A percentile compares a stretch with the other conserved stretches of the same genome.
Evolutionary conservation across 805 yeast species (phyloP).

Genomic region (Pichia membranifaciens): DNA sequence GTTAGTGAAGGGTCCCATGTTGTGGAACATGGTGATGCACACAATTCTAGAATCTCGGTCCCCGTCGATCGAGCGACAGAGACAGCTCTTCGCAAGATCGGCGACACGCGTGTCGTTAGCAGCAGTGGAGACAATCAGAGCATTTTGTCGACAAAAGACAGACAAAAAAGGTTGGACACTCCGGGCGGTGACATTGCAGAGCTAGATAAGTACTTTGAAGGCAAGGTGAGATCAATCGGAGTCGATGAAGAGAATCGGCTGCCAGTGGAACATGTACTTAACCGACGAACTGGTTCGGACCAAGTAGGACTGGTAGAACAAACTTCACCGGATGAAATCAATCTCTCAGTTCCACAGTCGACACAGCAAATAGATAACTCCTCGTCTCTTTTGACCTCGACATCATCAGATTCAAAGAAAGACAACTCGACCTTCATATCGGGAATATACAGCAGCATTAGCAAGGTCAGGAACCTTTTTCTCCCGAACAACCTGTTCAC

Average conservation of each 20-base stretch:
- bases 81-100: too few relatives aligned
- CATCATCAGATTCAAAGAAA: neutral
- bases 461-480: neutral
- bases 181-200: neutral
- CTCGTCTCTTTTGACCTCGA: neutral
- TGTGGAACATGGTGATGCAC: conserved; percentile 5
- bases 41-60: too few relatives aligned
- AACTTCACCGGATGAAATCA: neutral
- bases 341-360: neutral
- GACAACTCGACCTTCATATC: neutral
- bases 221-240: conserved; percentile 15
- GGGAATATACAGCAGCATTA: conserved; percentile 1
- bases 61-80: too few relatives aligned
- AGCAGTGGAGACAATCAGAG: too few relatives aligned
- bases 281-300: neutral
- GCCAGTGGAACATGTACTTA: conserved; percentile 12
- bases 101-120: too few relatives aligned
- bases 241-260: conserved; percentile 11
- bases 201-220: conserved; percentile 14
- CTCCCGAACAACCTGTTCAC: neutral
- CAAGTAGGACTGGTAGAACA: neutral
- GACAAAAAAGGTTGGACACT: neutral
- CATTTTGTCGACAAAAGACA: neutral
- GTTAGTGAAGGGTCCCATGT: conserved; percentile 3
- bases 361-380: neutral